Evolutionary conservation across 768 basidiomycete species (phyloP), one percentile per base, ranked within the genome.

Genomic region (Suillus variegatus): DNA sequence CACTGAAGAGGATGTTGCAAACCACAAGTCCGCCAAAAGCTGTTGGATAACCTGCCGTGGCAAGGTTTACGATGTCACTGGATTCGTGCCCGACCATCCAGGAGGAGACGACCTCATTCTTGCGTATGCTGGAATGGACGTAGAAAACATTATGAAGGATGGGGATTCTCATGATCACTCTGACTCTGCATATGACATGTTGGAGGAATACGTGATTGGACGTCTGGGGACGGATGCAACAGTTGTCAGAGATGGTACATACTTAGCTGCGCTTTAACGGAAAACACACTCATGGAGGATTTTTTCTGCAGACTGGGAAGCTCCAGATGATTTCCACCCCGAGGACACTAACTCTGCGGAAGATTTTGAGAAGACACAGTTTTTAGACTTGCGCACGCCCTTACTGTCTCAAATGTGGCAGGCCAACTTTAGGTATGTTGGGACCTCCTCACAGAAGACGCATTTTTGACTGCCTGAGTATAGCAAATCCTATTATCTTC

Each of bases 91-190:
- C 61, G 95, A 97, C 81, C 95, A 97, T 75, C 95, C 96, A 13
- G 97, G 97, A 68, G 95, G 96, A 4, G 97, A 99, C 76, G 96
- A 98, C 74, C 78, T 95, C 67, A 86, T 99, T 70, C 78, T 95
- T 46, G 80, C 87, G 52, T 84, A 90, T 77, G 97, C 92, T 6
- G 96, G 95, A 47, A 86, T 87, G 77, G 94, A 97, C 74, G 83
- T 99, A 60, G 90, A 84, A 22, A 81, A 77, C 22, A 81, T 88
- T 63, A 99, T 99, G 97, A 86, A 84, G 71, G 90, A 97, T 77
- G 78, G 82, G 68, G 74, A 81, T 25, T 89, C 92, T 70, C 97
- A 99, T 75, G 90, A 90, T 12, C 97, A 99, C 76, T 95, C 93
- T 3, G 89, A 94, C 32, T 85, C 90, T 10, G 97, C 97, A 1